Conservation (phyloP, 1,139 yeast species). For the Yamadazyma trypodendri region DNA sequence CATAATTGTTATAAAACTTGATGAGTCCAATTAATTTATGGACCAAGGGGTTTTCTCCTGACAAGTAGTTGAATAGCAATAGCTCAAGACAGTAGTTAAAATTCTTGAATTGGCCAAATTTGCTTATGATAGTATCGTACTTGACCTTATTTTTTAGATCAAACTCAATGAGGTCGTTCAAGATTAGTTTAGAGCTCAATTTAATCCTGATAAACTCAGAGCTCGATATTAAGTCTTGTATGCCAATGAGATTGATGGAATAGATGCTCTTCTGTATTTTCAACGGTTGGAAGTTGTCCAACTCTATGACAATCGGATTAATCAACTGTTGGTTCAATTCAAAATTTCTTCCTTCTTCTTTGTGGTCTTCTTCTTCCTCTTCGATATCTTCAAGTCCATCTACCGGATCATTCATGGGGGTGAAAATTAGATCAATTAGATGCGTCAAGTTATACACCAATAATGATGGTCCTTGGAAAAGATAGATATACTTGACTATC, state of each 20-base stretch:
- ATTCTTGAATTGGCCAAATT: slow-evolving; percentile 29
- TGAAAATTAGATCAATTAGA: slow-evolving; percentile 27
- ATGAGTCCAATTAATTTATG: slow-evolving; percentile 29
- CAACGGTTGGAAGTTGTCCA: slow-evolving; percentile 33
- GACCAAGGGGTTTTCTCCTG: slow-evolving; percentile 16
- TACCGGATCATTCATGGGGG: slow-evolving; percentile 15
- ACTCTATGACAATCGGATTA: slow-evolving; percentile 28
- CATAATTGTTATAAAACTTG: slow-evolving; percentile 26
- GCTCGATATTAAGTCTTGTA: slow-evolving; percentile 27
- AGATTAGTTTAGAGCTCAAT: slow-evolving; percentile 31
- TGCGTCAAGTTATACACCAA: slow-evolving; percentile 32
- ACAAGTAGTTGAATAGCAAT: slow-evolving; percentile 35
- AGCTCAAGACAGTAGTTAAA: slow-evolving; percentile 43
- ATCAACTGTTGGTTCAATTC: slow-evolving; percentile 14
- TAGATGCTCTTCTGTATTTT: slow-evolving; percentile 16
- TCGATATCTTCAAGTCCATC: slow-evolving; percentile 24
- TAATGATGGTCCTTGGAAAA: slow-evolving; percentile 30
- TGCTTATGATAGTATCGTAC: slow-evolving; percentile 20
- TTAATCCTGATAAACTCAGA: slow-evolving; percentile 25
- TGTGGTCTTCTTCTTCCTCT: slow-evolving; percentile 15
- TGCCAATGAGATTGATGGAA: slow-evolving; percentile 31
- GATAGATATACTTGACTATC: slow-evolving; percentile 21
- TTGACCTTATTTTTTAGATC: slow-evolving; percentile 28
- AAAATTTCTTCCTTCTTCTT: not conserved
- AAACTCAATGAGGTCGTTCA: slow-evolving; percentile 40